Conservation (phyloP, 306 rosid species). For the Cotoneaster glaucophyllus region DNA sequence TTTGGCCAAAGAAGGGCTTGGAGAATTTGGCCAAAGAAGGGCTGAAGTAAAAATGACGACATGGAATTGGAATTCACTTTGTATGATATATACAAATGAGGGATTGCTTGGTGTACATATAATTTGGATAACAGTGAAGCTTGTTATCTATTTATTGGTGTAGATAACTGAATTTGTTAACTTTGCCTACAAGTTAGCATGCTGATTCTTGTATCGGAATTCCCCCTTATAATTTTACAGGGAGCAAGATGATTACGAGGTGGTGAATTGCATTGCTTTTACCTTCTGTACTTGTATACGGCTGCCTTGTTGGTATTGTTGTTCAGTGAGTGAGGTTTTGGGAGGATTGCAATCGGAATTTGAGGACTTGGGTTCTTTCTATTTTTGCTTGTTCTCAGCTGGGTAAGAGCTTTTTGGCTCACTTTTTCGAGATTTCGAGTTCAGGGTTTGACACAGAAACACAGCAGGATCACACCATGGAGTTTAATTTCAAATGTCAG, state of each 20-base stretch:
- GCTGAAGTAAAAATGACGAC: constrained; percentile 6
- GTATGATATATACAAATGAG: too few species aligned
- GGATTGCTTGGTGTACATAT: too few species aligned
- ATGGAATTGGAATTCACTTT: neutral
- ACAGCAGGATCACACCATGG: constrained; percentile 65
- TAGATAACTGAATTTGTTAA: too few species aligned
- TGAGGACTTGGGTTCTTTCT: constrained; percentile 13
- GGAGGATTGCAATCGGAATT: constrained; percentile 28
- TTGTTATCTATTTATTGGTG: too few species aligned
- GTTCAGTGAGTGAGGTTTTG: constrained; percentile 27
- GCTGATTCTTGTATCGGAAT: too few species aligned
- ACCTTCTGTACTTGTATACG: neutral
- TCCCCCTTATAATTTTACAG: too few species aligned
- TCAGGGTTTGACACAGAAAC: constrained; percentile 40
- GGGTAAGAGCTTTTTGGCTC: constrained; percentile 11
- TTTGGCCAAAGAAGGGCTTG: neutral
- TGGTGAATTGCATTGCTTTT: too few species aligned
- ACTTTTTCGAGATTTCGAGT: constrained; percentile 20
- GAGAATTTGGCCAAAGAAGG: neutral
- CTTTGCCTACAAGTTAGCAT: too few species aligned
- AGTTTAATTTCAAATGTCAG: constrained; percentile 2
- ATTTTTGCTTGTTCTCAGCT: constrained; percentile 32
- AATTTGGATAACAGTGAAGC: too few species aligned
- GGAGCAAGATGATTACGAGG: too few species aligned
- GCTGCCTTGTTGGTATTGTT: constrained; percentile 13